A percentile compares a stretch with the other conserved stretches of the same genome.
These are phyloP conservation scores for Phaeoacremonium minimum DNA, from an alignment of 2,329 filamentous ascomycete genomes.

Conservation along the genomic window DNA sequence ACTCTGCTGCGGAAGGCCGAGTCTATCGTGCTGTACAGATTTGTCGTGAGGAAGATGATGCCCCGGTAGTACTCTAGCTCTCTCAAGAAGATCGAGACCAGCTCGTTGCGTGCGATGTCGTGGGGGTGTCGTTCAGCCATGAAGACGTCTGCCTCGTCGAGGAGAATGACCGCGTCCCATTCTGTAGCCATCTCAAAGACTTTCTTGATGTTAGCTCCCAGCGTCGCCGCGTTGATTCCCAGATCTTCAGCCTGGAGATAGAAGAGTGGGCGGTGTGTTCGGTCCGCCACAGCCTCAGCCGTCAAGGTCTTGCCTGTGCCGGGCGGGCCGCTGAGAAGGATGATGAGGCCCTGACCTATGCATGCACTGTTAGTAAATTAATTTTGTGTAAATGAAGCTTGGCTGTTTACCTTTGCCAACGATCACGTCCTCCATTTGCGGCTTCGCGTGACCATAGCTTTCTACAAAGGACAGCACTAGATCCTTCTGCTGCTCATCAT, in stretches of 20 bases:
- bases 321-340: conserved; percentile 38
- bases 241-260: conserved; percentile 42
- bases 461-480: conserved; percentile 44
- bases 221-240: conserved; percentile 32
- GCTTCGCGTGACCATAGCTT: conserved; percentile 25
- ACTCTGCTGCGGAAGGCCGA: conserved; percentile 40
- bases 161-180: conserved; percentile 46
- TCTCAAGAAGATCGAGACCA: conserved; percentile 41
- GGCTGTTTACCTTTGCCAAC: conserved; percentile 27
- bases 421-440: conserved; percentile 32
- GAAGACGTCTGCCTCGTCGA: conserved; percentile 52
- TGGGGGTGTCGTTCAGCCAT: conserved; percentile 39
- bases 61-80: conserved; percentile 41
- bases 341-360: conserved; percentile 41
- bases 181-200: conserved; percentile 42
- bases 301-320: conserved; percentile 44
- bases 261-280: conserved; percentile 37
- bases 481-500: too few relatives aligned
- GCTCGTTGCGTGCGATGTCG: conserved; percentile 42
- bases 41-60: conserved; percentile 41
- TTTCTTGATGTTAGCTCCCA: conserved; percentile 42
- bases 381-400: neutral
- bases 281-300: conserved; percentile 37
- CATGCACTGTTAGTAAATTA: conserved; percentile 15
- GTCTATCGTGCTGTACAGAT: conserved; percentile 36